Evolutionary conservation across 2,329 filamentous ascomycete genomes (phyloP).

Genomic region (Decorospora gaudefroyi): DNA sequence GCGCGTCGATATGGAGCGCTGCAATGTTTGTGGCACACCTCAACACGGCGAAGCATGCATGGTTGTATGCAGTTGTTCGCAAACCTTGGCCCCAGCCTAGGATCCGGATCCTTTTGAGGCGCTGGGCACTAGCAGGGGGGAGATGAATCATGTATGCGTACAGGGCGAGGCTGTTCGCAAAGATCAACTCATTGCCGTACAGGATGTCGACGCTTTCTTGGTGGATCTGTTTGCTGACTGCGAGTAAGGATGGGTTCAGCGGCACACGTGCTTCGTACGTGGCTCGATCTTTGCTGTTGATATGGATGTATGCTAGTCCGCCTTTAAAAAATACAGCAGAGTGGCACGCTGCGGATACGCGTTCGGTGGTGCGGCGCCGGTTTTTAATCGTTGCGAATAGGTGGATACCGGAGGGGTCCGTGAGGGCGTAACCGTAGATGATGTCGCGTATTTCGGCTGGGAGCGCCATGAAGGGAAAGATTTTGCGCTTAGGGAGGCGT

Average conservation of each 20-base stretch:
- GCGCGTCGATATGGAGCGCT: slow-evolving; percentile 30
- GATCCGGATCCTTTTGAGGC: slow-evolving; percentile 35
- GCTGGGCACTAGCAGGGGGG: slow-evolving; percentile 27
- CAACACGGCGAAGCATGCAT: slow-evolving; percentile 41
- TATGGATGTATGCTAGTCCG: neutral
- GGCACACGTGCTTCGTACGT: slow-evolving; percentile 10
- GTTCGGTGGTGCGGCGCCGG: slow-evolving; percentile 37
- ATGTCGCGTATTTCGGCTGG: slow-evolving; percentile 44
- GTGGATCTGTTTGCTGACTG: slow-evolving; percentile 37
- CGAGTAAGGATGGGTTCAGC: slow-evolving; percentile 36
- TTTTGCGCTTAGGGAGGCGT: slow-evolving; percentile 36
- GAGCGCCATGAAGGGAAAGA: slow-evolving; percentile 43
- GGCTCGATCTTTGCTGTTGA: slow-evolving; percentile 15
- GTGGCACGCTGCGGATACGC: slow-evolving; percentile 19
- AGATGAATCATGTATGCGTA: slow-evolving; percentile 43
- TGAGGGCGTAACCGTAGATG: slow-evolving; percentile 40
- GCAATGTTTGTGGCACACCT: slow-evolving; percentile 37
- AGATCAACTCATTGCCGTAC: slow-evolving; percentile 38
- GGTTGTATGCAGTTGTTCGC: slow-evolving; percentile 40
- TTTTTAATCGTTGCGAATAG: slow-evolving; percentile 30
- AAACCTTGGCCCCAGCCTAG: slow-evolving; percentile 30
- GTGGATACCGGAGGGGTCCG: slow-evolving; percentile 33
- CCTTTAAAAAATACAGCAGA: neutral
- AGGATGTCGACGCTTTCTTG: slow-evolving; percentile 33
- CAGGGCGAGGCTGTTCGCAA: slow-evolving; percentile 35